Conservation (phyloP, 2,329 filamentous ascomycete genomes). For the Mycogone perniciosa region DNA sequence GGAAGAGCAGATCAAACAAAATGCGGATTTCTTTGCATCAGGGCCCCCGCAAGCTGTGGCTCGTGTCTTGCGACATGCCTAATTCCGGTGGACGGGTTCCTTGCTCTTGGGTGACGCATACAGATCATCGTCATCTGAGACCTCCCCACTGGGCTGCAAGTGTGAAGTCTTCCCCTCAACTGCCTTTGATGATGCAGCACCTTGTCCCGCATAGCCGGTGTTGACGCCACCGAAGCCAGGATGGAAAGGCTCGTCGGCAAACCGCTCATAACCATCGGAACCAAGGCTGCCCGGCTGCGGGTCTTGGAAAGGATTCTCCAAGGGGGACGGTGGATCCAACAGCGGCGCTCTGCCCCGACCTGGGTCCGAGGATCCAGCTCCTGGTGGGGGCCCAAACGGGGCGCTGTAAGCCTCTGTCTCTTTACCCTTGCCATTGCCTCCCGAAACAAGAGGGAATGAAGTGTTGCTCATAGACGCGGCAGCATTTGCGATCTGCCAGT, state of each 20-base stretch:
- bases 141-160: conserved; percentile 16
- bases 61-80: background rate
- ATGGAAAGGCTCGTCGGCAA: conserved; percentile 31
- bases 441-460: background rate
- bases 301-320: conserved; percentile 27
- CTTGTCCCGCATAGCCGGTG: background rate
- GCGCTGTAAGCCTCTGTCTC: conserved; percentile 24
- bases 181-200: background rate
- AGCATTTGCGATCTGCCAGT: conserved; percentile 9
- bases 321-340: conserved; percentile 3
- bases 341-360: conserved; percentile 19
- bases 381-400: conserved; percentile 20
- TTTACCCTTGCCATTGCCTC: conserved; percentile 28
- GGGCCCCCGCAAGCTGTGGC: background rate
- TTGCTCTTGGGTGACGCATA: conserved; percentile 35
- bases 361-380: conserved; percentile 15
- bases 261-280: conserved; percentile 14
- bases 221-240: conserved; percentile 27
- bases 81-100: conserved; percentile 32
- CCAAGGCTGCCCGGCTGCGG: conserved; percentile 19
- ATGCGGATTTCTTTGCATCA: background rate
- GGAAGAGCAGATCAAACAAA: background rate
- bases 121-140: conserved; percentile 32
- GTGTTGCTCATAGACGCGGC: background rate
- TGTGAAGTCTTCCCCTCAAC: background rate